These are phyloP conservation scores for Botryotinia globosa DNA, from an alignment of 2,329 filamentous ascomycete genomes.

Conservation along the genomic window DNA sequence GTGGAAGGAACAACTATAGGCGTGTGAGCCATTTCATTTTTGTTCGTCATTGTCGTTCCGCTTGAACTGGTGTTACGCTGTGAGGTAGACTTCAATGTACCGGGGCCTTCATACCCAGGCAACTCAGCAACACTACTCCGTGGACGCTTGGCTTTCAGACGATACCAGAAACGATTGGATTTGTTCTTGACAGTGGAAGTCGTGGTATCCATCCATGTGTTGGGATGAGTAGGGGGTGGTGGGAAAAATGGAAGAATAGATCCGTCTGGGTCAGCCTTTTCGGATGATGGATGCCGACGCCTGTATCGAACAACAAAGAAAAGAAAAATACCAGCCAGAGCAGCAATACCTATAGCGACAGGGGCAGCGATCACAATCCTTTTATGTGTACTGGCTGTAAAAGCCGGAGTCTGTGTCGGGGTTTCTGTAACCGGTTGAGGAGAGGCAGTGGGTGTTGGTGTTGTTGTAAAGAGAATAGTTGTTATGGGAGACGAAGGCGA, in stretches of 20 bases:
- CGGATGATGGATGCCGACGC: not conserved
- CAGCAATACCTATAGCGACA: not conserved
- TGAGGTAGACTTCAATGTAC: not conserved
- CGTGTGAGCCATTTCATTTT: not conserved
- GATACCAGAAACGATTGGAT: not conserved
- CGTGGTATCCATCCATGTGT: conserved; percentile 13
- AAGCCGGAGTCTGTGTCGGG: not conserved
- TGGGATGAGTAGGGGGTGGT: conserved; percentile 15
- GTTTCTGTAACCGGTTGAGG: not conserved
- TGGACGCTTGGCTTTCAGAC: not conserved
- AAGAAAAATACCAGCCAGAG: not conserved
- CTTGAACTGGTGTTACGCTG: not conserved
- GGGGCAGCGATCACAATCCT: not conserved
- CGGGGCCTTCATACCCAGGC: conserved; percentile 6
- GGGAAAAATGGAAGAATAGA: conserved; percentile 19
- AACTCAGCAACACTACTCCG: conserved; percentile 13
- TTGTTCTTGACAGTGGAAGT: not conserved
- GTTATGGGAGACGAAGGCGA: not conserved
- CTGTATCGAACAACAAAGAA: conserved; percentile 6
- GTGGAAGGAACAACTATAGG: not conserved
- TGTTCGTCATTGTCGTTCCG: not conserved
- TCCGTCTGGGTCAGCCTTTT: not conserved
- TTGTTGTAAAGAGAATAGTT: not conserved
- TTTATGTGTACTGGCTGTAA: not conserved
- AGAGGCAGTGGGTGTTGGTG: not conserved